Conservation (phyloP, 1,139 yeast species). For the Candida smagusa region DNA sequence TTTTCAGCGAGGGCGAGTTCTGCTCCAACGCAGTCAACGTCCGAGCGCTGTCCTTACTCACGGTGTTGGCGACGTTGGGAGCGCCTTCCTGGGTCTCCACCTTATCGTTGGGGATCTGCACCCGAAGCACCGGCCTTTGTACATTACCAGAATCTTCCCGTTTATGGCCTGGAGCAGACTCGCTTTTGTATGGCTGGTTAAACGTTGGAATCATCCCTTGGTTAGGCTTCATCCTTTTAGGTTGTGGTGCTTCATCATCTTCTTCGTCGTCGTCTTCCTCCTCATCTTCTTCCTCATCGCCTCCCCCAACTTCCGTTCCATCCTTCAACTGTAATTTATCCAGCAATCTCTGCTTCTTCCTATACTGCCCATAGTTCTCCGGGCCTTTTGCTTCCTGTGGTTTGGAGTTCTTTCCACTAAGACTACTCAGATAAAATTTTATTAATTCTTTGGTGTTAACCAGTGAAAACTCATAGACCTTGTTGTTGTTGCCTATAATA, state of each 20-base stretch:
- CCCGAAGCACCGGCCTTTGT: constrained; percentile 47
- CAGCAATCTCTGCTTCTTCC: constrained; percentile 24
- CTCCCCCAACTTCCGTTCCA: constrained; percentile 4
- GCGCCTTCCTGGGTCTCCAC: constrained; percentile 1
- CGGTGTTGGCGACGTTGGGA: not conserved
- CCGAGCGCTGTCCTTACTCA: constrained; percentile 24
- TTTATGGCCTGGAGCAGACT: constrained; percentile 9
- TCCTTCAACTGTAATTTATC: constrained; percentile 14
- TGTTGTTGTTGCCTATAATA: constrained; percentile 80
- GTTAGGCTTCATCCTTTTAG: constrained; percentile 9
- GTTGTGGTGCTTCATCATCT: constrained; percentile 14
- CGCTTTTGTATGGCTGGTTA: constrained; percentile 16
- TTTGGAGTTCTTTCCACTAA: constrained; percentile 15
- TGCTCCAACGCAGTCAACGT: constrained; percentile 41
- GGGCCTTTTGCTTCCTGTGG: constrained; percentile 63
- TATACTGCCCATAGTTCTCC: constrained; percentile 50
- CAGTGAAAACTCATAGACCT: constrained; percentile 77
- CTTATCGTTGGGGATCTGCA: constrained; percentile 46
- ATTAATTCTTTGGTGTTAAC: constrained; percentile 64
- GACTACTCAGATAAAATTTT: constrained; percentile 40
- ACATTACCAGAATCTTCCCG: constrained; percentile 13
- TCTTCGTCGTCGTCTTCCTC: constrained; percentile 6
- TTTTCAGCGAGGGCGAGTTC: constrained; percentile 8
- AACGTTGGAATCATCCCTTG: constrained; percentile 26
- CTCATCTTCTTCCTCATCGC: constrained; percentile 4